Evolutionary conservation across 2,329 filamentous ascomycete species (phyloP), one percentile per base, ranked within the genome.

Genomic region (Ophidiomyces ophidiicola): DNA sequence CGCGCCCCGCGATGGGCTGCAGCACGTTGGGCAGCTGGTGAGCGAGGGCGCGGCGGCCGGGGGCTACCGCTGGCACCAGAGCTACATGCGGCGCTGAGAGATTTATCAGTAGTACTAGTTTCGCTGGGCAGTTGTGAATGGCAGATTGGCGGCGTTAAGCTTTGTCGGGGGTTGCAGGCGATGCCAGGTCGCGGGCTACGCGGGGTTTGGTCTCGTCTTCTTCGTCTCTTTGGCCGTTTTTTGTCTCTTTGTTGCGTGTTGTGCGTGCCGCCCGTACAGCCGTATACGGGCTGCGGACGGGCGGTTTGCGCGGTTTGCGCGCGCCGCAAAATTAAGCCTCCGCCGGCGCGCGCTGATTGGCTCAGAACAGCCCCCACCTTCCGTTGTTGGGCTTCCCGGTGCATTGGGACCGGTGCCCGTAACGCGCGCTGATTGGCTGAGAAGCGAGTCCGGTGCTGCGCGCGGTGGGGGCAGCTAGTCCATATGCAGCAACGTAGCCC

Each of bases 41-140:
- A 36, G 44, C 41, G 50, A 55, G 18, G 52, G 57, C 24, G 47
- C 44, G 41, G 48, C 53, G 18, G 51, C 57, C 29, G 48, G 46
- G 18, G 48, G 63, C 28, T 66, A 61, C 53, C 60, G 53, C 5
- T 67, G 63, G 63, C 63, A 67, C 50, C 63, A 66, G 47, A 65
- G 66, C 46, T 44, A 44, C 23, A 4, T 5, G 17, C 6, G 15
- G 18, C 17, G 19, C 8, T 38, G 26, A 38, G 15, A 12, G 11
- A 4, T 23, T 5, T 4, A 8, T 21, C n/a, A n/a, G n/a, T n/a
- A n/a, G n/a, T n/a, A n/a, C n/a, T n/a, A n/a, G n/a, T 21, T 5
- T 7, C 3, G 14, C 7, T 6, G 19, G 21, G 15, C 11, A 10
- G n/a, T 10, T 21, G 17, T 7, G 14, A 5, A 32, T 17, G 7